These are phyloP conservation scores for Aspergillus phoenicis DNA, from an alignment of 2,329 filamentous ascomycete genomes.

Conservation along the genomic window DNA sequence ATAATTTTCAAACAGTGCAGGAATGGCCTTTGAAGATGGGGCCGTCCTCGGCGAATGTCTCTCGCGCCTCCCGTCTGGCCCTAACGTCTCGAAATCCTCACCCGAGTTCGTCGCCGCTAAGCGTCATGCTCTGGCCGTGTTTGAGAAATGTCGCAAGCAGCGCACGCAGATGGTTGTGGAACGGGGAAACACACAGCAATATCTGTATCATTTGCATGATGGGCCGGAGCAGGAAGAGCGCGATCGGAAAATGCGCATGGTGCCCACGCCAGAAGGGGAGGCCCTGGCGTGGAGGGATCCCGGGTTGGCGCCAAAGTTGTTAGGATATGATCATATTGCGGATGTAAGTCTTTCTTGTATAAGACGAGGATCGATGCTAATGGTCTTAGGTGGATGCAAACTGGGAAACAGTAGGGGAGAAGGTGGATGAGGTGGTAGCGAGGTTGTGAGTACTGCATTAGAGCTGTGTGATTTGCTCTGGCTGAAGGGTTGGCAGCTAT, in stretches of 20 bases:
- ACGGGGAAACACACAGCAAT: conserved; percentile 63
- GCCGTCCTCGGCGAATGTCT: conserved; percentile 61
- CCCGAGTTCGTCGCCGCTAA: conserved; percentile 35
- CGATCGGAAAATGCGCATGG: conserved; percentile 50
- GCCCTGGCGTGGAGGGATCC: conserved; percentile 49
- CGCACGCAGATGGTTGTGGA: conserved; percentile 63
- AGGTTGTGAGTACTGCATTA: background rate
- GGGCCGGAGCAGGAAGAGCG: conserved; percentile 59
- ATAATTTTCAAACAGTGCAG: conserved; percentile 45
- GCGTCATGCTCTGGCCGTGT: conserved; percentile 43
- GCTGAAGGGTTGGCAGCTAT: too few relatives aligned
- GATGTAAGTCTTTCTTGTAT: conserved; percentile 33
- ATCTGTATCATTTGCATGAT: conserved; percentile 64
- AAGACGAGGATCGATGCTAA: background rate
- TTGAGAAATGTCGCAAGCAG: conserved; percentile 60
- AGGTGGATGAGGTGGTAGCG: background rate
- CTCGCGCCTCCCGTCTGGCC: conserved; percentile 48
- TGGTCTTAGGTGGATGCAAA: background rate
- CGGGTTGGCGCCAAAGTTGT: conserved; percentile 39
- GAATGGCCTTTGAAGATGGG: conserved; percentile 64
- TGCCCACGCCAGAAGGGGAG: conserved; percentile 43
- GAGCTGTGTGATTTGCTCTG: too few relatives aligned
- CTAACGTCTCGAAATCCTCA: conserved; percentile 38
- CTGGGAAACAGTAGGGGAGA: background rate
- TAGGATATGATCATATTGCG: conserved; percentile 45